Conservation (phyloP, 2,329 filamentous ascomycete genomes). For the Fonsecaea multimorphosa region DNA sequence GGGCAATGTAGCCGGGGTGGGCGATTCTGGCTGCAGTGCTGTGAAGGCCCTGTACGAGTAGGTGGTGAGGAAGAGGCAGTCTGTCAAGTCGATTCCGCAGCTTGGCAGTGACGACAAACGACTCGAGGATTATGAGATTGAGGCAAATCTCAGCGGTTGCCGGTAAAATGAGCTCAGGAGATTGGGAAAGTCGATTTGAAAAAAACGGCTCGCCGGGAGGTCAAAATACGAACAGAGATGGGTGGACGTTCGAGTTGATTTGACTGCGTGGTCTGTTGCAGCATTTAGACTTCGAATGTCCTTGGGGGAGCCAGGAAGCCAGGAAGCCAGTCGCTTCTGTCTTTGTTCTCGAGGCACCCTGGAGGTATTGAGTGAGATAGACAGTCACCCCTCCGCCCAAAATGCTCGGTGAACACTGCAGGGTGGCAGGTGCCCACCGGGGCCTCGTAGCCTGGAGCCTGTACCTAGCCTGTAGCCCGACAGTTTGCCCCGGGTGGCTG, state of each 20-base stretch:
- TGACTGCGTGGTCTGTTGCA: not conserved
- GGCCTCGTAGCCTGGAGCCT: too few relatives aligned
- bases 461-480: too few relatives aligned
- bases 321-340: not conserved
- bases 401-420: too few relatives aligned
- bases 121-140: constrained; percentile 24
- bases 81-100: constrained; percentile 8
- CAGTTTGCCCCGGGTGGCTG: constrained; percentile 17
- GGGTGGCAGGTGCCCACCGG: too few relatives aligned
- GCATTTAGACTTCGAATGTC: constrained; percentile 7
- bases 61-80: not conserved
- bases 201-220: not conserved
- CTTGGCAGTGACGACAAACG: constrained; percentile 21
- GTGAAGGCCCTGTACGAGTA: constrained; percentile 2
- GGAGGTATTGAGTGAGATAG: not conserved
- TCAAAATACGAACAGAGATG: not conserved
- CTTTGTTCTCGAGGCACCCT: not conserved
- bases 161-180: constrained; percentile 11
- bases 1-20: constrained; percentile 12
- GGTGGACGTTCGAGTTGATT: constrained; percentile 1
- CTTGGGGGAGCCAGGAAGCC: too few relatives aligned
- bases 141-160: constrained; percentile 16
- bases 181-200: not conserved
- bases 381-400: not conserved
- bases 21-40: not conserved